Conservation (phyloP, 306 rosid species). For the Luffa aegyptiaca region DNA sequence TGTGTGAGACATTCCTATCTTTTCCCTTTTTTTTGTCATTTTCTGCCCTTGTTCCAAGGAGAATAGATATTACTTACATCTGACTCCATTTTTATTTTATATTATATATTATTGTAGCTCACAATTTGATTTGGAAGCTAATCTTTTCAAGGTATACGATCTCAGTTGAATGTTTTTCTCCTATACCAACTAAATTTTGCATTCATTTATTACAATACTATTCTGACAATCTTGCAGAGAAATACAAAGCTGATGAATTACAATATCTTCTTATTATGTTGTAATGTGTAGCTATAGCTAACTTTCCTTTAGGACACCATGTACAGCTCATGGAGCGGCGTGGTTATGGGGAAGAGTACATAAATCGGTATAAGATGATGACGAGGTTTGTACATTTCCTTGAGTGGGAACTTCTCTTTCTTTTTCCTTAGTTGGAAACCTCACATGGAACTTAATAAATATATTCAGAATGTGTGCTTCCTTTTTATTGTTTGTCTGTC, state of each 20-base stretch:
- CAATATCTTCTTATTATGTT: neutral
- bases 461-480: neutral
- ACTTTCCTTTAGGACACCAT: conserved; percentile 16
- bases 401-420: neutral
- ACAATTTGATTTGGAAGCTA: conserved; percentile 80
- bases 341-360: conserved; percentile 84
- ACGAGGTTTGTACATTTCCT: conserved; percentile 44
- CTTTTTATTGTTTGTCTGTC: neutral
- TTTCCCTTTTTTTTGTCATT: neutral
- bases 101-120: conserved; percentile 41
- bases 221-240: neutral
- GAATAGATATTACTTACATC: neutral
- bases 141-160: conserved; percentile 69
- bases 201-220: neutral
- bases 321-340: conserved; percentile 86
- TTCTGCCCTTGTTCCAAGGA: neutral
- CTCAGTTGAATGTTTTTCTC: neutral
- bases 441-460: neutral
- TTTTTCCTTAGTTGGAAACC: neutral
- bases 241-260: neutral
- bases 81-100: conserved; percentile 7
- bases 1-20: conserved; percentile 43
- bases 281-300: conserved; percentile 14
- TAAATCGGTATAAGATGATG: conserved; percentile 89
- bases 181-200: neutral